Evolutionary conservation across 768 basidiomycete genomes (phyloP).

Genomic region (Leccinum incarnatum): DNA sequence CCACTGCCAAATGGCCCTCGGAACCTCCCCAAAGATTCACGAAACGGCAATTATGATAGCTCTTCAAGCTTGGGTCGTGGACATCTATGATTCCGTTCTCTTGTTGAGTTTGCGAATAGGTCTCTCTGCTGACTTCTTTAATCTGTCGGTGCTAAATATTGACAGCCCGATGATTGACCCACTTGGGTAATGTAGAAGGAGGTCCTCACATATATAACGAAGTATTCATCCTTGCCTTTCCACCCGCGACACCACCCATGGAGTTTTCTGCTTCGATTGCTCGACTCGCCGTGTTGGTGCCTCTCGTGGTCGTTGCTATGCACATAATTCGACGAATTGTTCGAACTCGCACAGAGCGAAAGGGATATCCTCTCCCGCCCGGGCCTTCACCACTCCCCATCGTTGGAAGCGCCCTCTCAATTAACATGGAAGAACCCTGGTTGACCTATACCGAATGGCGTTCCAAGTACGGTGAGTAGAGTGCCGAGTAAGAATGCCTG

Average conservation of each 20-base stretch:
- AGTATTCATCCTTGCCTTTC: too few species aligned
- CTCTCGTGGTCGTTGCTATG: not conserved
- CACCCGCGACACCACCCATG: not conserved
- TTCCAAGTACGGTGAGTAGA: constrained; percentile 5
- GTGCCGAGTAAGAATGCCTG: not conserved
- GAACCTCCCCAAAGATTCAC: too few species aligned
- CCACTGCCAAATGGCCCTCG: too few species aligned
- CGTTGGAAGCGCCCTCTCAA: not conserved
- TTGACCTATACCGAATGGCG: constrained; percentile 9
- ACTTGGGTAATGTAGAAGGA: too few species aligned
- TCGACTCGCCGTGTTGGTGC: not conserved
- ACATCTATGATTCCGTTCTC: too few species aligned
- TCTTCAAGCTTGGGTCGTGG: too few species aligned
- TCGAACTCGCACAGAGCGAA: not conserved
- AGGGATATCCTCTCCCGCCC: constrained; percentile 10
- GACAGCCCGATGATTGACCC: too few species aligned
- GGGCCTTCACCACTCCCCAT: constrained; percentile 8
- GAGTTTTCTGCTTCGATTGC: not conserved
- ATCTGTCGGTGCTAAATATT: too few species aligned
- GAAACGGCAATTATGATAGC: too few species aligned
- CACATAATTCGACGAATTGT: not conserved
- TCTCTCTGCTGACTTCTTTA: too few species aligned
- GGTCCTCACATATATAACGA: too few species aligned
- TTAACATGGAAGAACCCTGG: constrained; percentile 8
- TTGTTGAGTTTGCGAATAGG: too few species aligned